phyloP scores from a whole-genome alignment of 805 yeast species.

The Jamesozyma piceae region DNA sequence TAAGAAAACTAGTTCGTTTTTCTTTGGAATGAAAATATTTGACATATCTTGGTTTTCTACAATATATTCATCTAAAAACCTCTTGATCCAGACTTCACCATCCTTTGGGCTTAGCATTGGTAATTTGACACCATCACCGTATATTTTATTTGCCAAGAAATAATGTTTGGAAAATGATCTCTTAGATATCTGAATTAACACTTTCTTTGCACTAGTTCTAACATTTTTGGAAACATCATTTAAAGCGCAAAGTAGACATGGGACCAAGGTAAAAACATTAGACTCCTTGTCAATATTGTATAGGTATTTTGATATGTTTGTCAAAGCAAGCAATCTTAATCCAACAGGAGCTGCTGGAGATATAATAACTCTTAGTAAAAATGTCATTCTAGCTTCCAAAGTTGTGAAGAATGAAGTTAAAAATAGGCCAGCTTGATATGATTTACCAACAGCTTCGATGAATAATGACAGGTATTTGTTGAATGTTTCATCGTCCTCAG shows the following conservation, averaged over 20 bases:
- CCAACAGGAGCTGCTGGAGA: slow-evolving; percentile 52
- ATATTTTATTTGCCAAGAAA: slow-evolving; percentile 47
- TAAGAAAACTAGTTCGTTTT: slow-evolving; percentile 48
- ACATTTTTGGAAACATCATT: slow-evolving; percentile 42
- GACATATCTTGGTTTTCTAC: slow-evolving; percentile 44
- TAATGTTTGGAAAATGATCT: slow-evolving; percentile 36
- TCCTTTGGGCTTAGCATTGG: slow-evolving; percentile 61
- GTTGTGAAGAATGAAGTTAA: slow-evolving; percentile 32
- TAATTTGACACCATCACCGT: slow-evolving; percentile 39
- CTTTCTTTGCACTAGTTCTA: slow-evolving; percentile 36
- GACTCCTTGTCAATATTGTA: slow-evolving; percentile 31
- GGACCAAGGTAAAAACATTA: slow-evolving; percentile 46
- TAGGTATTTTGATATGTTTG: slow-evolving; percentile 31
- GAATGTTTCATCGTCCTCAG: slow-evolving; percentile 34
- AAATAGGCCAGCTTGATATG: slow-evolving; percentile 28
- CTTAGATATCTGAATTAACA: slow-evolving; percentile 32
- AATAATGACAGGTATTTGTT: slow-evolving; percentile 34
- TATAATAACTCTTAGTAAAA: slow-evolving; percentile 46
- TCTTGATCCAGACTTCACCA: slow-evolving; percentile 37
- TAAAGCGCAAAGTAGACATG: slow-evolving; percentile 47
- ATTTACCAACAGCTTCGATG: slow-evolving; percentile 36
- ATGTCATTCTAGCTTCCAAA: slow-evolving; percentile 42
- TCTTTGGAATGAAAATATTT: slow-evolving; percentile 39
- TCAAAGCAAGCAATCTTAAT: slow-evolving; percentile 43
- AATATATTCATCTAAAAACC: slow-evolving; percentile 37